Base-by-base conservation (phyloP, 2,329 filamentous ascomycete species). In the Aureobasidium namibiae region DNA sequence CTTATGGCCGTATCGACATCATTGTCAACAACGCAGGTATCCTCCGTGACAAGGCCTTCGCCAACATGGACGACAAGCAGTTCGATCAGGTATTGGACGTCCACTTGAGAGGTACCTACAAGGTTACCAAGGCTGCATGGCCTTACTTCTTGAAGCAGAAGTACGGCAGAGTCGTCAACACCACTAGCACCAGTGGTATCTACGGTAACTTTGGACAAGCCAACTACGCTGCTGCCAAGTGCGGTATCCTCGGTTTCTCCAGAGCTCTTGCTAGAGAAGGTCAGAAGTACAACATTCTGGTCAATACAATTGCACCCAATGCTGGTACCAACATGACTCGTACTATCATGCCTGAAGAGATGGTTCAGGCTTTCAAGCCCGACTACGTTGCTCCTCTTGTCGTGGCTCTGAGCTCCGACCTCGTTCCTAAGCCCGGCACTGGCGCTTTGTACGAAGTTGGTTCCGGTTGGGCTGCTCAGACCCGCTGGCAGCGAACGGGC, bases 171-270 rank as follows among this genome's bases (percentile, higher is more conserved):
- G 85, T 99, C 62, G 81, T 99, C 70, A 99, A 99, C 82, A 99
- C 94, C 49, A 94, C 94, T 41, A 95, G 90, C 36, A 97, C 94
- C 50, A 95, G 89, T 67, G 94, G 94, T 75, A 95, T 99, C 74
- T 99, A 99, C 73, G 94, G 94, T 67, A 99, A 96, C 82, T 99
- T 99, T 73, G 94, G 94, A 63, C 94, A 99, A 77, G 90, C 92
- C 69, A 99, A 99, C 82, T 99, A 99, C 75, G 83, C 94, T 63
- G 90, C 92, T 48, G 71, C 76, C 41, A 75, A 74, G 65, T 72
- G 63, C 66, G 94, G 90, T 76, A 97, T 99, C 65, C 86, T 99
- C 42, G 94, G 94, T 62, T 90, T 99, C 80, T 96, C 92, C 41
- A 89, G 91, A 67, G 90, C 94, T 53, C 83, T 99, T 59, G 94